Percentiles rank a stretch among this genome's conserved stretches.
phyloP scores from a whole-genome alignment of 2,329 filamentous ascomycete species.

The Aspergillus costaricaensis region DNA sequence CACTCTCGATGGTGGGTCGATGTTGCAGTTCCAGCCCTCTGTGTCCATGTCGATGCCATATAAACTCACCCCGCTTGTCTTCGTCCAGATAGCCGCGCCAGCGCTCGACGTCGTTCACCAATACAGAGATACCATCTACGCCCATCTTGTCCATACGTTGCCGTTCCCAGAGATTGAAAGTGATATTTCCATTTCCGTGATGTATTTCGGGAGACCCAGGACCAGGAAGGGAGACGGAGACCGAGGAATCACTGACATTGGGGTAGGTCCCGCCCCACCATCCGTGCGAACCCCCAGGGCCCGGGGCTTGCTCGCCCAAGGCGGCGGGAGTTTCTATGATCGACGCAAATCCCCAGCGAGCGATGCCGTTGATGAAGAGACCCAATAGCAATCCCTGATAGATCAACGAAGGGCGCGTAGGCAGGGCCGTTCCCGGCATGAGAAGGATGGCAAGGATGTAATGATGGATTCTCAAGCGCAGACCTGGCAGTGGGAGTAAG shows the following conservation, averaged over 20 bases:
- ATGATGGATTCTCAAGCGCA: slow-evolving; percentile 88
- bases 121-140: slow-evolving; percentile 59
- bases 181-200: slow-evolving; percentile 49
- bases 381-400: slow-evolving; percentile 90
- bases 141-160: slow-evolving; percentile 42
- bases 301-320: slow-evolving; percentile 56
- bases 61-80: slow-evolving; percentile 50
- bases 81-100: slow-evolving; percentile 60
- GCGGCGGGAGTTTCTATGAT: slow-evolving; percentile 79
- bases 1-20: slow-evolving; percentile 26
- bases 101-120: slow-evolving; percentile 66
- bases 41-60: slow-evolving; percentile 50
- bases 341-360: slow-evolving; percentile 89
- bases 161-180: slow-evolving; percentile 46
- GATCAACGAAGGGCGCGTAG: slow-evolving; percentile 78
- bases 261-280: slow-evolving; percentile 48
- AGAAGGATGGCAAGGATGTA: slow-evolving; percentile 88
- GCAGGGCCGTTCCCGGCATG: slow-evolving; percentile 83
- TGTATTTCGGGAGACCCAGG: slow-evolving; percentile 28
- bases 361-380: slow-evolving; percentile 90
- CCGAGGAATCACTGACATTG: slow-evolving; percentile 55
- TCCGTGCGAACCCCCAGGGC: slow-evolving; percentile 47
- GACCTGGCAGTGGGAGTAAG: slow-evolving; percentile 70
- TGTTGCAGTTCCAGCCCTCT: slow-evolving; percentile 40
- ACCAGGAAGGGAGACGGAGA: slow-evolving; percentile 48